These are phyloP conservation scores for Septoria linicola DNA, from an alignment of 2,329 filamentous ascomycete genomes.

Conservation along the genomic window DNA sequence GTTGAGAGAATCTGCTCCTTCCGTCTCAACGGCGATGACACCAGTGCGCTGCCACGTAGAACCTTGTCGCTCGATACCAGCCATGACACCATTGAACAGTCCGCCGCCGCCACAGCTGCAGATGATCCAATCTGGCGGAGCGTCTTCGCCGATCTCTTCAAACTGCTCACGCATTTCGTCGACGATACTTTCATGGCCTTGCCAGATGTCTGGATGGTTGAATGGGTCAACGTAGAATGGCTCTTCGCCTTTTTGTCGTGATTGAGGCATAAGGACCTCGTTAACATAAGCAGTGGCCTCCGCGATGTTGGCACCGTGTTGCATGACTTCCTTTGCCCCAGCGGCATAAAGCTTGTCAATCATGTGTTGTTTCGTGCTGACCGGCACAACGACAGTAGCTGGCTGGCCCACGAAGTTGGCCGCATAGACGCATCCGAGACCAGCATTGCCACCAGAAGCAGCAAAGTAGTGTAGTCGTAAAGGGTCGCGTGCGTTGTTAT, in stretches of 20 bases:
- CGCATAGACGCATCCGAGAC: slow-evolving; percentile 75
- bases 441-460: slow-evolving; percentile 80
- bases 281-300: slow-evolving; percentile 69
- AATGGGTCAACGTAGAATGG: slow-evolving; percentile 70
- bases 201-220: slow-evolving; percentile 67
- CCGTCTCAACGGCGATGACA: slow-evolving; percentile 75
- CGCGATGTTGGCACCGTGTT: slow-evolving; percentile 65
- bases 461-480: slow-evolving; percentile 66
- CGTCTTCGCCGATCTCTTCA: slow-evolving; percentile 37
- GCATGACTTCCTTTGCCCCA: slow-evolving; percentile 66
- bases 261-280: slow-evolving; percentile 52
- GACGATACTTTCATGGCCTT: slow-evolving; percentile 61
- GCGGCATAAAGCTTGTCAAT: slow-evolving; percentile 67
- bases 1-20: slow-evolving; percentile 68
- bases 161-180: slow-evolving; percentile 50
- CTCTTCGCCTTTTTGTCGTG: slow-evolving; percentile 41
- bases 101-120: slow-evolving; percentile 81
- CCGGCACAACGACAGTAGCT: slow-evolving; percentile 74
- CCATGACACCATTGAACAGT: slow-evolving; percentile 71
- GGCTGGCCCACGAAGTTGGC: slow-evolving; percentile 63
- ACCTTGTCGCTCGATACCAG: slow-evolving; percentile 60
- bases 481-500: slow-evolving; percentile 30
- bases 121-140: slow-evolving; percentile 69
- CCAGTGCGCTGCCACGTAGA: slow-evolving; percentile 39
- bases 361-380: slow-evolving; percentile 66